Evolutionary conservation across 306 rosid genomes (phyloP).

Genomic region (Lagenaria siceraria): DNA sequence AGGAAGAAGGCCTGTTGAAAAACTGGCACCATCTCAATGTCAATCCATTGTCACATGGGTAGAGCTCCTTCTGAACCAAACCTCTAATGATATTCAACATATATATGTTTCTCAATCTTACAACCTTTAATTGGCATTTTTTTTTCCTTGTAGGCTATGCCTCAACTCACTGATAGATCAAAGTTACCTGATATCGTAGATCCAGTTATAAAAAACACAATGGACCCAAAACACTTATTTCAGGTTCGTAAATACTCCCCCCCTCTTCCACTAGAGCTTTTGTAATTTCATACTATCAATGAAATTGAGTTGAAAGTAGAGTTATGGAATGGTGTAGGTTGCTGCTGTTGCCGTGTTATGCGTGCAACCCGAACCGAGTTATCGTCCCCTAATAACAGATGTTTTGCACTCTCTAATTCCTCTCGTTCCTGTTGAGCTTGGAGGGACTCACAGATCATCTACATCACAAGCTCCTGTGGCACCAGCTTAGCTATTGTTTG

Average conservation of each 20-base stretch:
- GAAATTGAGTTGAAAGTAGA: too few species aligned
- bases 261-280: too few species aligned
- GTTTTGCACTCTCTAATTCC: slow-evolving; percentile 88
- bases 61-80: slow-evolving; percentile 5
- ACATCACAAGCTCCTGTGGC: not conserved
- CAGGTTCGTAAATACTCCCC: slow-evolving; percentile 38
- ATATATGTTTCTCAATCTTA: not conserved
- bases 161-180: slow-evolving; percentile 83
- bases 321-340: slow-evolving; percentile 30
- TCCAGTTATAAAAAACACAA: slow-evolving; percentile 57
- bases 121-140: not conserved
- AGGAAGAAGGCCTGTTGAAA: slow-evolving; percentile 81
- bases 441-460: slow-evolving; percentile 60
- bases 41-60: slow-evolving; percentile 99
- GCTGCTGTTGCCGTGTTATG: slow-evolving; percentile 96
- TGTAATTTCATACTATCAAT: too few species aligned
- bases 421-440: slow-evolving; percentile 71
- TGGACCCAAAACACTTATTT: slow-evolving; percentile 79
- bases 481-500: not conserved
- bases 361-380: slow-evolving; percentile 91
- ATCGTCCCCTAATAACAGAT: slow-evolving; percentile 76
- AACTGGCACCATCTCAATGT: slow-evolving; percentile 71
- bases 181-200: slow-evolving; percentile 79
- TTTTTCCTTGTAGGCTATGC: slow-evolving; percentile 71
- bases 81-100: not conserved